A percentile compares a stretch with the other conserved stretches of the same genome.
Evolutionary conservation across 805 yeast genomes (phyloP).

Genomic region (Ogataea thermomethanolica): DNA sequence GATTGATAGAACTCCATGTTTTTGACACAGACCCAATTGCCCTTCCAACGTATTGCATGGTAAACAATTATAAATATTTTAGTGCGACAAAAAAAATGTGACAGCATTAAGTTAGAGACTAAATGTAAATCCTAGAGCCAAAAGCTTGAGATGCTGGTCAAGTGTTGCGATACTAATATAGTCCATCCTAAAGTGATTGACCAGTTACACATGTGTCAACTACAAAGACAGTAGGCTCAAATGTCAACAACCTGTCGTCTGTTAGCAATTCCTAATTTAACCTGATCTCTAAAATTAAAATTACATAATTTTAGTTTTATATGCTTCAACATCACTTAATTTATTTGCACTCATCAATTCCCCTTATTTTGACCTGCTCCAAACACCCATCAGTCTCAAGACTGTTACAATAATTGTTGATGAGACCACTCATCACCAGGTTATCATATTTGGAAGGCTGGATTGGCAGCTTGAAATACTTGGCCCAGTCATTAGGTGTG

Average conservation of each 20-base stretch:
- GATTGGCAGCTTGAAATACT: slow-evolving; percentile 60
- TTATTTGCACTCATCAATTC: slow-evolving; percentile 29
- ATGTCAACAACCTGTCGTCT: too few species aligned
- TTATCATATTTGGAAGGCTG: slow-evolving; percentile 77
- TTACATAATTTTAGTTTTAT: neutral
- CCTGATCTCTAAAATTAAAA: too few species aligned
- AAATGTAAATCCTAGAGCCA: too few species aligned
- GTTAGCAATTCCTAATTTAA: too few species aligned
- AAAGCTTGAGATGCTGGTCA: too few species aligned
- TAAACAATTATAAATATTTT: slow-evolving; percentile 1
- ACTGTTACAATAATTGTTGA: slow-evolving; percentile 67
- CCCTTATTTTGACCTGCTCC: slow-evolving; percentile 60
- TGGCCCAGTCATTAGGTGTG: slow-evolving; percentile 55
- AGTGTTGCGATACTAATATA: too few species aligned
- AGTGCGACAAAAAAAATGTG: neutral
- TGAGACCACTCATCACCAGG: slow-evolving; percentile 62
- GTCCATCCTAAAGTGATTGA: too few species aligned
- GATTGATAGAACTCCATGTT: slow-evolving; percentile 96
- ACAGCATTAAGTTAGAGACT: too few species aligned
- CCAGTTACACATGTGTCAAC: too few species aligned
- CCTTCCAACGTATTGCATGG: slow-evolving; percentile 94
- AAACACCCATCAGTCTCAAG: slow-evolving; percentile 68
- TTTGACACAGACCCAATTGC: slow-evolving; percentile 94
- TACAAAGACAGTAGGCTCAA: too few species aligned
- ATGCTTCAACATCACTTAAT: neutral